These are phyloP conservation scores for Lunularia cruciata DNA, from an alignment of 225 moss, liverwort and hornwort species.

Conservation along the genomic window DNA sequence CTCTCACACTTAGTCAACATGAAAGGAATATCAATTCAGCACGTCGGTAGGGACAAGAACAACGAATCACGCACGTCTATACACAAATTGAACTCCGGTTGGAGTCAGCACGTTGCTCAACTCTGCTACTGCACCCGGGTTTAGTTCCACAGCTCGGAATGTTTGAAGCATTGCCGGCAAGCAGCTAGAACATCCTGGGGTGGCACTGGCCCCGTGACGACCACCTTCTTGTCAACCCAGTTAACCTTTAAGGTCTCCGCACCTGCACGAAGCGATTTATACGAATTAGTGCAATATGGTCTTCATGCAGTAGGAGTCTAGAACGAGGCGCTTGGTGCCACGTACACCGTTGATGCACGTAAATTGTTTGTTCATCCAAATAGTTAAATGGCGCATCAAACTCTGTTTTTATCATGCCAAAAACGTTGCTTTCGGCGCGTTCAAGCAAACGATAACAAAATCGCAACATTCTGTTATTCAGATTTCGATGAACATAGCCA, in stretches of 20 bases:
- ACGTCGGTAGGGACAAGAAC: background rate
- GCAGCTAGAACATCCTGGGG: constrained; percentile 25
- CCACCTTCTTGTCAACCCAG: constrained; percentile 39
- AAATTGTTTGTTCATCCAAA: background rate
- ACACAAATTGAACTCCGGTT: too few relatives aligned
- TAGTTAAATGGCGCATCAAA: too few relatives aligned
- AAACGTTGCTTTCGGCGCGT: too few relatives aligned
- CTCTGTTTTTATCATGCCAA: too few relatives aligned
- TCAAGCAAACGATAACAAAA: too few relatives aligned
- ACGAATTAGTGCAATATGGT: too few relatives aligned
- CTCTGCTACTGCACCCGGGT: too few relatives aligned
- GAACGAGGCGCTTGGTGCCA: background rate
- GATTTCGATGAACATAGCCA: background rate
- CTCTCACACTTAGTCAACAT: background rate
- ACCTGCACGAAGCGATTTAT: constrained; percentile 17
- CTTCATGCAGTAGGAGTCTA: background rate
- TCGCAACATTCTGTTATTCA: too few relatives aligned
- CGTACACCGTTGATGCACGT: background rate
- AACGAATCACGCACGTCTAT: background rate
- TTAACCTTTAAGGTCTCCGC: constrained; percentile 30
- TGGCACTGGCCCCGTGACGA: constrained; percentile 27
- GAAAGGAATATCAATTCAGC: background rate
- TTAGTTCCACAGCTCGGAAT: constrained; percentile 38
- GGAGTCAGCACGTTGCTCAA: too few relatives aligned
- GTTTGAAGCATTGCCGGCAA: constrained; percentile 40